Evolutionary conservation across 495 filamentous ascomycete genomes (phyloP), one percentile per base, ranked within the genome.

Genomic region (Aeminium ludgeri): DNA sequence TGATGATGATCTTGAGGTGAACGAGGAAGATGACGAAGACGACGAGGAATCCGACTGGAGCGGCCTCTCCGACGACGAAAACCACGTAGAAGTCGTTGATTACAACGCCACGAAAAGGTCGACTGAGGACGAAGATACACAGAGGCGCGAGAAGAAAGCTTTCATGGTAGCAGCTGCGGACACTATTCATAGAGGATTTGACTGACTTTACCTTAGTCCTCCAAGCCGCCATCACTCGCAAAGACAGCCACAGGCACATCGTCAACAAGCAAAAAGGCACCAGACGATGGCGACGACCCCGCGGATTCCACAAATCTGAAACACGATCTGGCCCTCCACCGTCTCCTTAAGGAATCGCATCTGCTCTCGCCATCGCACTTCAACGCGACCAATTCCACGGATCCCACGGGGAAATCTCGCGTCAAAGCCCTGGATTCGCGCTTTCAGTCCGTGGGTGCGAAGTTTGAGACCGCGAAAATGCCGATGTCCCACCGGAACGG

Each of bases 311-410:
- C 62, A 11, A 80, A 82, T 45, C 64, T 95, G 2, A 87, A 87
- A 60, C 89, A 95, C 55, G 89, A 97, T 51, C 72, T 96, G 17
- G 86, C 80, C 8, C 70, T 97, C 15, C 86, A 95, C 52, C 73
- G 85, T 12, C 71, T 97, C 10, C 73, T 97, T 10, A 67, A 75
- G 43, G 89, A 97, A 65, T 95, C 87, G 1, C 87, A 95, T 60
- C 77, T 97, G 28, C 75, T 97, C 39, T 78, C 86, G 12, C 59
- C 66, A 0, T 66, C 74, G 2, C 54, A 65, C 5, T 64, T 64
- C 8, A 68, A 70, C n/a, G 25, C 31, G 20, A 32, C 36, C 30
- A 40, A 33, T 10, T 23, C 46, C 27, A 15, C 20, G 3, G 2
- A 40, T 19, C 10, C 32, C 6, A 32, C 43, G 6, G 79, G 80